These are phyloP conservation scores for Melanogaster broomeanus DNA, from an alignment of 768 basidiomycete genomes.

Conservation along the genomic window DNA sequence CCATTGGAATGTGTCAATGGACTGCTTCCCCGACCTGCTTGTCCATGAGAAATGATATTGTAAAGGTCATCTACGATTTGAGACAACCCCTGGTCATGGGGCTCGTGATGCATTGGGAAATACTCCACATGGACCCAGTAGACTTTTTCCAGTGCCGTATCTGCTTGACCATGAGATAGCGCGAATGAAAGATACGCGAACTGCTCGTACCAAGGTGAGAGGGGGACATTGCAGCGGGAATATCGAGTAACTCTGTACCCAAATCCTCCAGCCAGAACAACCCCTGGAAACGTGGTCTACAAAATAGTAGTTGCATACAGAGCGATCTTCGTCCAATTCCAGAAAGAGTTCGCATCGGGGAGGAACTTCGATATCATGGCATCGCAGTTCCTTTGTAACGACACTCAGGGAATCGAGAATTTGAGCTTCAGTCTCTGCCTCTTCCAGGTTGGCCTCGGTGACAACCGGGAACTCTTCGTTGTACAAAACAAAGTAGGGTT, in stretches of 20 bases:
- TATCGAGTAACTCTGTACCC: slow-evolving; percentile 43
- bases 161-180: slow-evolving; percentile 34
- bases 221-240: slow-evolving; percentile 46
- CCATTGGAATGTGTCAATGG: neutral
- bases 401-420: slow-evolving; percentile 39
- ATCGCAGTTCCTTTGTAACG: slow-evolving; percentile 34
- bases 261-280: slow-evolving; percentile 57
- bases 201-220: slow-evolving; percentile 52
- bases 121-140: slow-evolving; percentile 68
- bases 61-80: slow-evolving; percentile 49
- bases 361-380: slow-evolving; percentile 36
- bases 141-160: slow-evolving; percentile 46
- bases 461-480: slow-evolving; percentile 40
- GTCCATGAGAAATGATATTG: slow-evolving; percentile 54
- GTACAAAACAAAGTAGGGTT: slow-evolving; percentile 45
- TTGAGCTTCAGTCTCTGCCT: slow-evolving; percentile 33
- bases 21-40: slow-evolving; percentile 43
- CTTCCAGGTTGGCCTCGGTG: slow-evolving; percentile 57
- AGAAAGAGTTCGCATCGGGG: slow-evolving; percentile 53
- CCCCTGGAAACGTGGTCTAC: slow-evolving; percentile 48
- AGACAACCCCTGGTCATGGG: slow-evolving; percentile 37
- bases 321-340: slow-evolving; percentile 37
- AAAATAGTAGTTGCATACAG: slow-evolving; percentile 58
- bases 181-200: neutral
- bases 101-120: slow-evolving; percentile 60